Percentiles rank a stretch among this genome's conserved stretches.
Conservation (phyloP, 805 yeast species). For the Cyberlindnera nakhonratchasimensis region DNA sequence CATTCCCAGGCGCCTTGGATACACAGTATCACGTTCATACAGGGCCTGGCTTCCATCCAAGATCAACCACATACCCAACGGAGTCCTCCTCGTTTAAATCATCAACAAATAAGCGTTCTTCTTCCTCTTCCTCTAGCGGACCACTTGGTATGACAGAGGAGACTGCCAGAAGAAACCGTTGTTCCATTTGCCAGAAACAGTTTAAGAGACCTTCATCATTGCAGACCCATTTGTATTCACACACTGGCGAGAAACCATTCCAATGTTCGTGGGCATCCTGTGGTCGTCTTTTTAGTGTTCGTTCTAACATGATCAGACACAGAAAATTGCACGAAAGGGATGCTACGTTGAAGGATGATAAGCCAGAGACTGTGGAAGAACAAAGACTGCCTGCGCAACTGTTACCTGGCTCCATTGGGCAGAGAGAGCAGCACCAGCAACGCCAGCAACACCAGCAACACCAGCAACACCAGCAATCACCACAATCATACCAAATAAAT, state of each 20-base stretch:
- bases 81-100: conserved; percentile 11
- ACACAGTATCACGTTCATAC: conserved; percentile 9
- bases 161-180: conserved; percentile 44
- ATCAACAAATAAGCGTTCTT: conserved; percentile 9
- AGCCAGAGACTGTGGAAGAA: background rate
- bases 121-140: conserved; percentile 14
- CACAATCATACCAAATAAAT: background rate
- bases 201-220: conserved; percentile 82
- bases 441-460: background rate
- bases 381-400: conserved; percentile 1
- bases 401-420: background rate
- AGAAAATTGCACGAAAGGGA: conserved; percentile 55
- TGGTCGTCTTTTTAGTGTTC: conserved; percentile 65
- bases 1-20: conserved; percentile 26
- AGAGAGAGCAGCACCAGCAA: background rate
- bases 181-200: conserved; percentile 62
- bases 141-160: conserved; percentile 39
- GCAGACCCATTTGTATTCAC: conserved; percentile 75
- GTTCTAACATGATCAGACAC: conserved; percentile 81
- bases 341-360: conserved; percentile 4
- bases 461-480: background rate
- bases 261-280: conserved; percentile 63
- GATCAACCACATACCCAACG: conserved; percentile 20
- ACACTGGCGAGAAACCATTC: conserved; percentile 79
- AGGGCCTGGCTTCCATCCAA: conserved; percentile 11